Evolutionary conservation across 306 rosid species (phyloP).

Genomic region (Cucumis hystrix): DNA sequence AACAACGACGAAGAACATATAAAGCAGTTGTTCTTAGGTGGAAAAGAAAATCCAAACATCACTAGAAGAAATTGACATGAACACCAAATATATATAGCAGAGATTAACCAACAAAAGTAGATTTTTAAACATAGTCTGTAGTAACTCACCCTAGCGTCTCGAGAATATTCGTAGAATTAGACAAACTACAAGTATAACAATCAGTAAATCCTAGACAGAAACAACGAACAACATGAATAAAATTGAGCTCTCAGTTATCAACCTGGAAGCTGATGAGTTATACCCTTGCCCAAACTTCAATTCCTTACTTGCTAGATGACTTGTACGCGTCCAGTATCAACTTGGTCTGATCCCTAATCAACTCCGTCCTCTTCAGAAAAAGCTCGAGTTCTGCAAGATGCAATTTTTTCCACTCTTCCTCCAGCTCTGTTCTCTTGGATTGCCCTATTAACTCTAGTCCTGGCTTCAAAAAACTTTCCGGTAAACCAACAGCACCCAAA

Average conservation of each 20-base stretch:
- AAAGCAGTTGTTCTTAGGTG: background rate
- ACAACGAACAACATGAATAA: constrained; percentile 3
- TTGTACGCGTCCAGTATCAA: constrained; percentile 28
- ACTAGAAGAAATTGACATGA: background rate
- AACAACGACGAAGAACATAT: background rate
- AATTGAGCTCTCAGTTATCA: background rate
- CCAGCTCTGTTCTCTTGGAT: constrained; percentile 32
- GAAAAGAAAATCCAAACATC: background rate
- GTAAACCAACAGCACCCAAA: constrained; percentile 9
- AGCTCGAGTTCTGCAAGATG: constrained; percentile 38
- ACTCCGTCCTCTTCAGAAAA: constrained; percentile 14
- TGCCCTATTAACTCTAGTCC: constrained; percentile 27
- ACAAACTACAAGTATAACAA: background rate
- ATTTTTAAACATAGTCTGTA: background rate
- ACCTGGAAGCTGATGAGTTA: background rate
- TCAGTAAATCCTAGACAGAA: constrained; percentile 2
- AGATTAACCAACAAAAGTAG: background rate
- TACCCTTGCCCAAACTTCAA: background rate
- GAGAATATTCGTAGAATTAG: background rate
- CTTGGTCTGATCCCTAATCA: constrained; percentile 22
- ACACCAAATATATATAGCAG: background rate
- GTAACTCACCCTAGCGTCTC: background rate
- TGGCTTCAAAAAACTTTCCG: constrained; percentile 16
- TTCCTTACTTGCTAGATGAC: constrained; percentile 17
- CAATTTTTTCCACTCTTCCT: constrained; percentile 34